phyloP scores from a whole-genome alignment of 192 early-diverging fungal species.

The Jimgerdemannia flammicorona region DNA sequence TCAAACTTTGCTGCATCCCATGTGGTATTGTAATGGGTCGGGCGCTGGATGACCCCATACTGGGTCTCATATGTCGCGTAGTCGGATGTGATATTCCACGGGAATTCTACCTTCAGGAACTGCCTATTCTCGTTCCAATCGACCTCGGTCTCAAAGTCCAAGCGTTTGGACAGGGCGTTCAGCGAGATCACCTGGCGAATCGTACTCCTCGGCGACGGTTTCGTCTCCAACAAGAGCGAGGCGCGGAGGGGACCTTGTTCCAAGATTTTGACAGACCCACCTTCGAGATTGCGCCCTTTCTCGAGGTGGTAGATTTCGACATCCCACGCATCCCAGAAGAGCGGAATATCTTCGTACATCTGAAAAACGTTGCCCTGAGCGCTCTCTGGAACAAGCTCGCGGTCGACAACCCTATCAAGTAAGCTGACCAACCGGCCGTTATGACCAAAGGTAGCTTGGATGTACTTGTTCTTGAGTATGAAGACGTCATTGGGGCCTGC shows the following conservation, averaged over 20 bases:
- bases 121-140: conserved; percentile 92
- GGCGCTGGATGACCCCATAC: conserved; percentile 87
- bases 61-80: conserved; percentile 91
- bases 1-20: conserved; percentile 94
- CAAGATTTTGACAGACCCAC: conserved; percentile 48
- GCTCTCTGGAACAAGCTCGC: conserved; percentile 50
- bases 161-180: conserved; percentile 56
- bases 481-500: conserved; percentile 24
- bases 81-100: conserved; percentile 80
- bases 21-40: conserved; percentile 93
- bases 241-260: conserved; percentile 85
- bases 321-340: neutral
- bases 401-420: conserved; percentile 21
- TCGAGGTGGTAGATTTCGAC: conserved; percentile 94
- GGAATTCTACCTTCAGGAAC: conserved; percentile 93
- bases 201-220: conserved; percentile 60
- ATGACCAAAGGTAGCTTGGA: conserved; percentile 66
- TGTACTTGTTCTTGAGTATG: conserved; percentile 70
- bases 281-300: conserved; percentile 60
- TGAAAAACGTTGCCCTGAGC: conserved; percentile 70
- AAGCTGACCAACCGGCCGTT: conserved; percentile 62
- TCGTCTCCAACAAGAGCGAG: conserved; percentile 60
- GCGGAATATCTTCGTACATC: conserved; percentile 77
- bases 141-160: conserved; percentile 88
- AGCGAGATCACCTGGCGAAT: conserved; percentile 79